A percentile compares a stretch with the other conserved stretches of the same genome.
These are phyloP conservation scores for Amylostereum areolatum DNA, from an alignment of 1,284 basidiomycete species.

Conservation along the genomic window DNA sequence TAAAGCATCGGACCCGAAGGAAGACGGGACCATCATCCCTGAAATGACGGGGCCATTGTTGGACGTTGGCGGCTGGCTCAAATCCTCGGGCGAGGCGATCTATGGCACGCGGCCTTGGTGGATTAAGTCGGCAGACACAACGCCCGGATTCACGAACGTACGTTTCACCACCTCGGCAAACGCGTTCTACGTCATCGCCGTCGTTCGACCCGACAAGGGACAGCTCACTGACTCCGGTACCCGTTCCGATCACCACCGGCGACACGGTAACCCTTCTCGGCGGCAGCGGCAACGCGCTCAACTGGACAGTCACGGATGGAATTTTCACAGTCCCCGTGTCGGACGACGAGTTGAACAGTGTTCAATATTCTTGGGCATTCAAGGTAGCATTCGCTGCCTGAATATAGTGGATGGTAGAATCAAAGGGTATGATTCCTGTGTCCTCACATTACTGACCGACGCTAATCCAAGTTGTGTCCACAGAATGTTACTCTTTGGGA, in stretches of 20 bases:
- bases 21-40: conserved; percentile 12
- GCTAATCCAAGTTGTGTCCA: neutral
- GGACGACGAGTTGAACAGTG: conserved; percentile 9
- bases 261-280: conserved; percentile 39
- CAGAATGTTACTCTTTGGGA: neutral
- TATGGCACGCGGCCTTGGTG: conserved; percentile 21
- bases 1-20: conserved; percentile 22
- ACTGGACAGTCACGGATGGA: conserved; percentile 10
- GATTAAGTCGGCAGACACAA: conserved; percentile 7
- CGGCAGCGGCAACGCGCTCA: conserved; percentile 15
- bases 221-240: conserved; percentile 32
- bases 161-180: conserved; percentile 44
- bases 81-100: conserved; percentile 24
- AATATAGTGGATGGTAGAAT: too few relatives aligned
- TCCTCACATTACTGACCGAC: neutral
- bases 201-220: conserved; percentile 29
- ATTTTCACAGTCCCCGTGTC: conserved; percentile 7
- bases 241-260: conserved; percentile 38
- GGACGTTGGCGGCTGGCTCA: conserved; percentile 23
- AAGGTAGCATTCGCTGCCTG: conserved; percentile 7
- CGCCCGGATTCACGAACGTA: conserved; percentile 15
- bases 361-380: conserved; percentile 13
- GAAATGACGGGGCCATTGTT: conserved; percentile 12
- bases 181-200: conserved; percentile 47
- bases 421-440: neutral